phyloP scores from a whole-genome alignment of 768 basidiomycete genomes.

The Macrolepiota fuliginosa region DNA sequence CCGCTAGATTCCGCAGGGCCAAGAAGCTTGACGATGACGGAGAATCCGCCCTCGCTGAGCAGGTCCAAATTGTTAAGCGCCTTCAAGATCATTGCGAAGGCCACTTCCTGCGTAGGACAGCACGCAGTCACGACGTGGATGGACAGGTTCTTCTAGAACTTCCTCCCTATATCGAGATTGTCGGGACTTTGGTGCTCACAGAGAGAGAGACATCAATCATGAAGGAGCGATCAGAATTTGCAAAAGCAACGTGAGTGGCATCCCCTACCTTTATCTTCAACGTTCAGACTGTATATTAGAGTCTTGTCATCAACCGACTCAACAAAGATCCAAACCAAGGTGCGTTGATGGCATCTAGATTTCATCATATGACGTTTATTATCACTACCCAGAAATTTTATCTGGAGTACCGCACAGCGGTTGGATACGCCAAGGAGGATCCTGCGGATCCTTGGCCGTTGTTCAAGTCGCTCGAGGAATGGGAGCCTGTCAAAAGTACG shows the following conservation, averaged over 20 bases:
- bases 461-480: constrained; percentile 14
- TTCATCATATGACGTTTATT: no score
- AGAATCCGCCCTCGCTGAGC: not conserved
- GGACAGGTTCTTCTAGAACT: not conserved
- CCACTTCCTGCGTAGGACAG: not conserved
- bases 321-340: not conserved
- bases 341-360: not conserved
- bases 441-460: not conserved
- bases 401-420: constrained; percentile 10
- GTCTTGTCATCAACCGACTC: not conserved
- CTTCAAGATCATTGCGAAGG: not conserved
- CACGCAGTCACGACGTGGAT: not conserved
- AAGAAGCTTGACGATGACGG: not conserved
- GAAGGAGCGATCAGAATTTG: not conserved
- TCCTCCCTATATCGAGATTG: not conserved
- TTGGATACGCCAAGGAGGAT: constrained; percentile 11
- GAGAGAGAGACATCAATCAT: not conserved
- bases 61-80: not conserved
- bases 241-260: not conserved
- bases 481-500: constrained; percentile 15
- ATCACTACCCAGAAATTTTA: constrained; percentile 15
- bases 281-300: not conserved
- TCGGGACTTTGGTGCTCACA: not conserved
- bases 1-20: not conserved
- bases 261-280: not conserved